Evolutionary conservation across 2,329 filamentous ascomycete genomes (phyloP).

Genomic region (Cadophora sp.): DNA sequence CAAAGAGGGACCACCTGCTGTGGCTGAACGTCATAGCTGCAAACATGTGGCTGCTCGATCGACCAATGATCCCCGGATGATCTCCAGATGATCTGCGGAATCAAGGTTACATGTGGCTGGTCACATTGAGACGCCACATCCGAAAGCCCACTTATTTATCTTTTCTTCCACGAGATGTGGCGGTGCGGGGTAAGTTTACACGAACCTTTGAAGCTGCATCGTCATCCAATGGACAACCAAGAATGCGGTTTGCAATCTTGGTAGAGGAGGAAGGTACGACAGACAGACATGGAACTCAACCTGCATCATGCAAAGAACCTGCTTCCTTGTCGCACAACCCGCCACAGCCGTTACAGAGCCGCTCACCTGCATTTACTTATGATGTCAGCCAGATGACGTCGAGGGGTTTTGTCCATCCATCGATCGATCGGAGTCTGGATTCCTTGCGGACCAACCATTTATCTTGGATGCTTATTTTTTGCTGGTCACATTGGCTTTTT

Average conservation of each 20-base stretch:
- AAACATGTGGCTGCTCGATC: constrained; percentile 8
- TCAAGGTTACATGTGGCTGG: constrained; percentile 6
- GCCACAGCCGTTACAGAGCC: constrained; percentile 5
- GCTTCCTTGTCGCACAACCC: neutral
- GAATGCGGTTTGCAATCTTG: too few relatives aligned
- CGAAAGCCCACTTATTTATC: too few relatives aligned
- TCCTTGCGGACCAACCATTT: neutral
- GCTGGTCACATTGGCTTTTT: constrained; percentile 5
- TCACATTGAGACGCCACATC: neutral
- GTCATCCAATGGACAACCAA: too few relatives aligned
- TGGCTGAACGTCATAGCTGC: constrained; percentile 19
- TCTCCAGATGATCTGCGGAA: constrained; percentile 4
- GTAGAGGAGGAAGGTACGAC: too few relatives aligned
- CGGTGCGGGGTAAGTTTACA: neutral
- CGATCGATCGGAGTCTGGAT: neutral
- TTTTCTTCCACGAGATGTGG: neutral
- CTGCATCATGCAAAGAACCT: neutral
- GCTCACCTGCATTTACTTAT: constrained; percentile 1
- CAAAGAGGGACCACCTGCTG: neutral
- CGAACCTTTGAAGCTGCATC: neutral
- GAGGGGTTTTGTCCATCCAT: neutral
- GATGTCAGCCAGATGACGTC: constrained; percentile 29
- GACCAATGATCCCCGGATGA: neutral
- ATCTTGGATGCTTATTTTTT: constrained; percentile 2
- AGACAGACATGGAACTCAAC: too few relatives aligned